Conservation (phyloP, 768 basidiomycete species). For the Boletus rubescentipes region DNA sequence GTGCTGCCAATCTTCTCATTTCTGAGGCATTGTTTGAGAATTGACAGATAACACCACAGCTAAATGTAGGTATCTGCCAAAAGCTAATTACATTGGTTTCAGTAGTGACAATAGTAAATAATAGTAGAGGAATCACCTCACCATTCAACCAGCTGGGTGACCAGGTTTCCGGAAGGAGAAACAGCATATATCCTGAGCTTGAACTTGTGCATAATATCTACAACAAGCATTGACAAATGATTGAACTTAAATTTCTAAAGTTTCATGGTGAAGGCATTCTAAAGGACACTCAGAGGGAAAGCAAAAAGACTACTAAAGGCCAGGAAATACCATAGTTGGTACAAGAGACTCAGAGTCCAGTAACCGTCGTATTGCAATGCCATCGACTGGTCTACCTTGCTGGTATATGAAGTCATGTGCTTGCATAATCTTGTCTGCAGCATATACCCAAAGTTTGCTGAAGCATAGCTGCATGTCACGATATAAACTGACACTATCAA, state of each 20-base stretch:
- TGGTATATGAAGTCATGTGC: background rate
- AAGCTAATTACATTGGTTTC: slow-evolving; percentile 1
- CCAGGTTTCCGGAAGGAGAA: background rate
- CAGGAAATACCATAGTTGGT: background rate
- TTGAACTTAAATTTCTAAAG: slow-evolving; percentile 19
- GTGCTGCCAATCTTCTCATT: too few species aligned
- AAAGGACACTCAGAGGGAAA: background rate
- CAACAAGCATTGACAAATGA: slow-evolving; percentile 27
- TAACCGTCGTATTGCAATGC: background rate
- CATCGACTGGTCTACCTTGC: background rate
- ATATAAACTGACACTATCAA: background rate
- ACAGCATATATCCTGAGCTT: too few species aligned
- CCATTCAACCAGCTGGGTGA: slow-evolving; percentile 24
- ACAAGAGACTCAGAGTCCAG: background rate
- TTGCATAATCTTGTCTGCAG: background rate
- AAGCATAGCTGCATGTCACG: slow-evolving; percentile 16
- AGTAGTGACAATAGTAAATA: too few species aligned
- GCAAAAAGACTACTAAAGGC: background rate
- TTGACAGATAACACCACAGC: too few species aligned
- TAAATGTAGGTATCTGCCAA: too few species aligned
- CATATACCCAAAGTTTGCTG: background rate
- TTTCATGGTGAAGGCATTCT: slow-evolving; percentile 36
- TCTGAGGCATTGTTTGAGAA: too few species aligned
- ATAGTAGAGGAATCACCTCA: too few species aligned
- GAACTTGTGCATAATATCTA: too few species aligned